Conservation (phyloP, 495 filamentous ascomycete genomes). For the Xylaria cubensis region DNA sequence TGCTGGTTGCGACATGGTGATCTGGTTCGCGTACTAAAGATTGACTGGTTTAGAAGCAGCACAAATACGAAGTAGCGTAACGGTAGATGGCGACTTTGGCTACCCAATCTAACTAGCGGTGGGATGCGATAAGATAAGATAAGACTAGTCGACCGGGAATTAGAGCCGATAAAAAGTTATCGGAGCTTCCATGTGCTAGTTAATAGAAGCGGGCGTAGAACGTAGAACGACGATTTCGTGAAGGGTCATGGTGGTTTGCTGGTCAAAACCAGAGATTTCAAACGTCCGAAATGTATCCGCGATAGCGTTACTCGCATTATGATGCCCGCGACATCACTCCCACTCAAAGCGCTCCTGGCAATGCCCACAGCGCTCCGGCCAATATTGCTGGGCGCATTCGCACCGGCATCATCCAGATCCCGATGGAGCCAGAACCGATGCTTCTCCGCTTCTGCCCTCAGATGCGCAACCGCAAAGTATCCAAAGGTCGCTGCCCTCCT, state of each 20-base stretch:
- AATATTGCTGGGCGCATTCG: conserved; percentile 24
- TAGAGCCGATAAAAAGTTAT: neutral
- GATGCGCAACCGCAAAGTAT: conserved; percentile 20
- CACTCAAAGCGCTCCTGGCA: conserved; percentile 32
- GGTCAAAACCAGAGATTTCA: neutral
- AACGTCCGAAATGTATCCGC: neutral
- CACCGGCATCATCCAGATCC: conserved; percentile 11
- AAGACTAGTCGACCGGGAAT: neutral
- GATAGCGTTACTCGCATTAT: neutral
- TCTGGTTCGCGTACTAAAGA: neutral
- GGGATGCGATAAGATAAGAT: conserved; percentile 11
- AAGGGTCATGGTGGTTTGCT: neutral
- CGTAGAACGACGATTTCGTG: conserved; percentile 18
- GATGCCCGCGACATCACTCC: conserved; percentile 10
- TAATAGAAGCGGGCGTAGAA: neutral
- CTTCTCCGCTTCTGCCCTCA: conserved; percentile 14
- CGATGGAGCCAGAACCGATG: conserved; percentile 18
- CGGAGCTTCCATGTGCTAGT: too few species aligned
- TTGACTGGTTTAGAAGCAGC: neutral
- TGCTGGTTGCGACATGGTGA: conserved; percentile 44
- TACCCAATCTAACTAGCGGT: too few species aligned
- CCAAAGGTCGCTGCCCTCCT: conserved; percentile 32
- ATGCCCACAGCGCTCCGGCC: conserved; percentile 38
- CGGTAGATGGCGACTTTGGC: neutral
- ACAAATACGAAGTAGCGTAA: too few species aligned